Conservation (phyloP, 148 eudicot species). For the Rhododendron kiyosumense region DNA sequence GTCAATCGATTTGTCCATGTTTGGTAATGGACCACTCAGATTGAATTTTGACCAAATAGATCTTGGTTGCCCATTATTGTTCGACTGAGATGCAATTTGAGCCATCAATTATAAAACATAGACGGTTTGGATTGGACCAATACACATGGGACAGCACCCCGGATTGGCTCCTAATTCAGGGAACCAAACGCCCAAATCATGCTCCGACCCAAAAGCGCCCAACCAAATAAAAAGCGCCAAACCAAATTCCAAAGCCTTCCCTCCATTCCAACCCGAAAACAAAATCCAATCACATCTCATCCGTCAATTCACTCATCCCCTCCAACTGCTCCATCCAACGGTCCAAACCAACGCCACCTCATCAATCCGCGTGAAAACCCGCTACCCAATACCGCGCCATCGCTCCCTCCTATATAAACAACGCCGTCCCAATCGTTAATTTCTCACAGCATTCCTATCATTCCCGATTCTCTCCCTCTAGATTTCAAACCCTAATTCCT, state of each 20-base stretch:
- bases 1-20: too few species aligned
- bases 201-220: background rate
- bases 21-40: too few species aligned
- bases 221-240: slow-evolving; percentile 5
- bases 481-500: background rate
- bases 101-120: too few species aligned
- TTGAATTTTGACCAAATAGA: too few species aligned
- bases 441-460: background rate
- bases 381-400: slow-evolving; percentile 3
- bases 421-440: too few species aligned
- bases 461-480: background rate
- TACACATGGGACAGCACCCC: too few species aligned
- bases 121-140: too few species aligned
- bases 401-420: slow-evolving; percentile 9
- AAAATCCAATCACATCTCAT: background rate
- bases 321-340: background rate
- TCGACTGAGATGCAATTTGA: too few species aligned
- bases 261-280: background rate
- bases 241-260: slow-evolving; percentile 4
- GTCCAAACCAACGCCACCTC: background rate
- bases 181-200: background rate
- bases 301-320: background rate
- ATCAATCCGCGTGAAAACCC: slow-evolving; percentile 12
- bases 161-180: background rate
- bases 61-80: too few species aligned